Evolutionary conservation across 2,329 filamentous ascomycete genomes (phyloP).

Genomic region (Atkinsonella texensis): DNA sequence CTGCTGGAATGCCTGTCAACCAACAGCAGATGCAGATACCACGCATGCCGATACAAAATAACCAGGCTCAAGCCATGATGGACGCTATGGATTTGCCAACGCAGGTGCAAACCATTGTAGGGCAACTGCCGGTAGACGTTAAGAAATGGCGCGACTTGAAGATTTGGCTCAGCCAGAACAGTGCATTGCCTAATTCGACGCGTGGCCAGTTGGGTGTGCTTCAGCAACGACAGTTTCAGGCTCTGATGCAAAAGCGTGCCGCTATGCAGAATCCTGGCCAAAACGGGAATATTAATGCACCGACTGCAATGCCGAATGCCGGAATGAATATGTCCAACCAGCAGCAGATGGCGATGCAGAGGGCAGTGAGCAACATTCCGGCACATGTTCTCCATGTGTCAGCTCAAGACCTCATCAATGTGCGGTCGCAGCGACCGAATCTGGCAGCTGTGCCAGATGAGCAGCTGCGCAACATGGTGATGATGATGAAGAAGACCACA

Average conservation of each 20-base stretch:
- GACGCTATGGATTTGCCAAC: constrained; percentile 35
- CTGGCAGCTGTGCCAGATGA: constrained; percentile 21
- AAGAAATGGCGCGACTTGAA: constrained; percentile 39
- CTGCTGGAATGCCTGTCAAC: constrained; percentile 14
- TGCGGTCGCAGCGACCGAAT: constrained; percentile 16
- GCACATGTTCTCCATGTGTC: constrained; percentile 21
- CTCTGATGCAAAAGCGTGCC: constrained; percentile 18
- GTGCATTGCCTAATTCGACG: constrained; percentile 18
- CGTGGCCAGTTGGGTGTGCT: constrained; percentile 21
- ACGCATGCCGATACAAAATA: constrained; percentile 15
- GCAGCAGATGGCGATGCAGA: constrained; percentile 14
- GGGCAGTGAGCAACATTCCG: constrained; percentile 16
- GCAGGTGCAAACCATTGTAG: constrained; percentile 19
- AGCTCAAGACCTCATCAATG: constrained; percentile 20
- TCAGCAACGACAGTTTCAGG: constrained; percentile 29
- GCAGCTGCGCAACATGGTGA: constrained; percentile 19
- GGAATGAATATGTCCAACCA: constrained; percentile 16
- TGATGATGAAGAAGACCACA: constrained; percentile 20
- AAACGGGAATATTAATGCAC: constrained; percentile 16
- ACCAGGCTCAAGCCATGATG: constrained; percentile 29
- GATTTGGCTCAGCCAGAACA: constrained; percentile 27
- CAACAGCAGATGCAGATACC: constrained; percentile 17
- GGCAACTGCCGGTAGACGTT: constrained; percentile 26
- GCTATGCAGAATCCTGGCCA: constrained; percentile 18
- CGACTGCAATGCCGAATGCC: constrained; percentile 12